phyloP scores from a whole-genome alignment of 805 yeast genomes.

The Pichia insulana region DNA sequence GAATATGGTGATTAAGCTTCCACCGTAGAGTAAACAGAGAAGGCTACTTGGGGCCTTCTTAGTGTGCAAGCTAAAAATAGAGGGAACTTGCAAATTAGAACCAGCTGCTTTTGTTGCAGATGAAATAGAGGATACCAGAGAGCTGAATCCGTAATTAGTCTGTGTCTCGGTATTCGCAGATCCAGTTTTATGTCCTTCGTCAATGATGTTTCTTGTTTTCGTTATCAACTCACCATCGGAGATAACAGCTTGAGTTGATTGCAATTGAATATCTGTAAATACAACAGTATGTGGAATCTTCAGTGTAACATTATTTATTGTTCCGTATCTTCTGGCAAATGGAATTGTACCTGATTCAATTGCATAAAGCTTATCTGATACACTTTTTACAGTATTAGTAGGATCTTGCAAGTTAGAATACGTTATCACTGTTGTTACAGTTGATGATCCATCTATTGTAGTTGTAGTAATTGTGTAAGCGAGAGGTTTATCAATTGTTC shows the following conservation, averaged over 20 bases:
- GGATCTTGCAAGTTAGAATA: conserved; percentile 1
- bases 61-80: background rate
- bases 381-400: background rate
- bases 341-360: conserved; percentile 28
- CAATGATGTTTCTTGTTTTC: conserved; percentile 8
- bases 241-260: conserved; percentile 15
- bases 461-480: background rate
- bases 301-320: conserved; percentile 21
- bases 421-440: background rate
- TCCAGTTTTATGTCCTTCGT: background rate
- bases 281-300: conserved; percentile 17
- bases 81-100: background rate
- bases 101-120: background rate
- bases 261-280: conserved; percentile 11
- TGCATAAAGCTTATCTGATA: conserved; percentile 7
- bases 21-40: background rate
- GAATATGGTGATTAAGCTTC: background rate
- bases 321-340: conserved; percentile 20
- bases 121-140: conserved; percentile 6
- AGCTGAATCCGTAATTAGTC: conserved; percentile 11
- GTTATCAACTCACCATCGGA: conserved; percentile 26
- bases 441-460: background rate
- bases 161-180: conserved; percentile 1
- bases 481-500: background rate
- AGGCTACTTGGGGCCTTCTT: background rate